Conservation (phyloP, 2,329 filamentous ascomycete genomes). For the Hymenoscyphus scutula region DNA sequence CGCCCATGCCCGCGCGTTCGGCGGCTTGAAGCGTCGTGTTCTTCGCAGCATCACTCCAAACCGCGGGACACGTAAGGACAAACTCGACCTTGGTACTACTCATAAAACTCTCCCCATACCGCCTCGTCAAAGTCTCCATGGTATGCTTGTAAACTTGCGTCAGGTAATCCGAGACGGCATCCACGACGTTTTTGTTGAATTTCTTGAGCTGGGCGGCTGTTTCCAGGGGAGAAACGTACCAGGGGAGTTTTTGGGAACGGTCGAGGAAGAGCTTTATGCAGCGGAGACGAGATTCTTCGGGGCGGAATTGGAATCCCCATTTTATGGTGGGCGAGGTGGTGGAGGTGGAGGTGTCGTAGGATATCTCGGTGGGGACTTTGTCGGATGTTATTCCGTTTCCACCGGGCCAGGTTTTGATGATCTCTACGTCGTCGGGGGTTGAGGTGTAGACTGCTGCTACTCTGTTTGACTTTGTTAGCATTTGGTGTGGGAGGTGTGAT, state of each 20-base stretch:
- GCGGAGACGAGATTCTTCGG: constrained; percentile 70
- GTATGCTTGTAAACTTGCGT: constrained; percentile 74
- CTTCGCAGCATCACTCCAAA: constrained; percentile 85
- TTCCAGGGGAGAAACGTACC: constrained; percentile 75
- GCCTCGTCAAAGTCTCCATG: constrained; percentile 70
- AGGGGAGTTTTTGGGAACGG: constrained; percentile 74
- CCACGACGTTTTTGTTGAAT: constrained; percentile 73
- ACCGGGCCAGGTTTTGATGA: constrained; percentile 82
- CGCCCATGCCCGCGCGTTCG: constrained; percentile 75
- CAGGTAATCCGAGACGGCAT: constrained; percentile 77
- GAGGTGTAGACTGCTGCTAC: constrained; percentile 73
- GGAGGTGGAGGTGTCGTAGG: constrained; percentile 49
- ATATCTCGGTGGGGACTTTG: constrained; percentile 78
- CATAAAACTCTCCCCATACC: constrained; percentile 79
- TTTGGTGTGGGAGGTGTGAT: not conserved
- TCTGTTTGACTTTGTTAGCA: constrained; percentile 38
- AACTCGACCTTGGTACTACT: constrained; percentile 72
- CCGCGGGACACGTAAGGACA: constrained; percentile 77
- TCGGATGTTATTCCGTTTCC: constrained; percentile 85
- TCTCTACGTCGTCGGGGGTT: constrained; percentile 76
- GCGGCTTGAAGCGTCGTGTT: constrained; percentile 77
- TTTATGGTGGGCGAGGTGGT: constrained; percentile 51
- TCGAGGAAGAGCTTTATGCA: constrained; percentile 86
- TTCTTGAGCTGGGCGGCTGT: constrained; percentile 73
- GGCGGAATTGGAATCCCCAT: constrained; percentile 83